Evolutionary conservation across 2,329 filamentous ascomycete genomes (phyloP).

Genomic region (Alternaria infectoria): DNA sequence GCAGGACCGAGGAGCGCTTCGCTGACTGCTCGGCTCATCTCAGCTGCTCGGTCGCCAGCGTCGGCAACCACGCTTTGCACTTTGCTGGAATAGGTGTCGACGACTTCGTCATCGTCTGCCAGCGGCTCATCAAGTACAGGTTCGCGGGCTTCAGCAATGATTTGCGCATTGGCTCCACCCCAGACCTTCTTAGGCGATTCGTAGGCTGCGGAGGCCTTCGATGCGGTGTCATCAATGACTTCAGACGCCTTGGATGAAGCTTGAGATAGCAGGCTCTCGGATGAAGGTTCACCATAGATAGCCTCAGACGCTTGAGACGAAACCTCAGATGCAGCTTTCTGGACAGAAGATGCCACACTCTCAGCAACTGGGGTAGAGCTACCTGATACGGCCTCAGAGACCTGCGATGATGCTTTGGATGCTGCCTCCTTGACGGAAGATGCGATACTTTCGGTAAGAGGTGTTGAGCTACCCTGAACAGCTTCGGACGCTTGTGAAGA

Average conservation of each 20-base stretch:
- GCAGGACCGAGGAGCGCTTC: conserved; percentile 60
- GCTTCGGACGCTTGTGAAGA: conserved; percentile 39
- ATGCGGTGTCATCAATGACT: conserved; percentile 25
- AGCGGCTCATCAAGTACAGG: conserved; percentile 59
- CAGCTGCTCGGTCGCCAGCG: conserved; percentile 60
- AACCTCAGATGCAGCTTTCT: conserved; percentile 43
- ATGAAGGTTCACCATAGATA: conserved; percentile 20
- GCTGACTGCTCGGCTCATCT: conserved; percentile 62
- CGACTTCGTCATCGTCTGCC: conserved; percentile 53
- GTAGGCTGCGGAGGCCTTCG: conserved; percentile 32
- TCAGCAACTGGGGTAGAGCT: conserved; percentile 38
- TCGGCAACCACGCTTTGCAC: conserved; percentile 59
- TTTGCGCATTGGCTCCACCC: conserved; percentile 61
- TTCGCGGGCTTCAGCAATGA: conserved; percentile 54
- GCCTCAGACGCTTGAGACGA: conserved; percentile 35
- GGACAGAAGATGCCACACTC: conserved; percentile 46
- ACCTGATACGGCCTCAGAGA: conserved; percentile 38
- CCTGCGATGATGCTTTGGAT: conserved; percentile 39
- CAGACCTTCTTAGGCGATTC: conserved; percentile 58
- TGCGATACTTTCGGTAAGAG: conserved; percentile 39
- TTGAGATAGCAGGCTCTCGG: conserved; percentile 33
- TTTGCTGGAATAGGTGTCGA: conserved; percentile 57
- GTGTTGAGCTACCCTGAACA: conserved; percentile 39
- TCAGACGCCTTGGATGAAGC: conserved; percentile 29
- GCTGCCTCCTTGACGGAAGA: conserved; percentile 47